Percentiles rank a stretch among this genome's conserved stretches.
These are phyloP conservation scores for Botrytis galanthina DNA, from an alignment of 2,329 filamentous ascomycete species.

Conservation along the genomic window DNA sequence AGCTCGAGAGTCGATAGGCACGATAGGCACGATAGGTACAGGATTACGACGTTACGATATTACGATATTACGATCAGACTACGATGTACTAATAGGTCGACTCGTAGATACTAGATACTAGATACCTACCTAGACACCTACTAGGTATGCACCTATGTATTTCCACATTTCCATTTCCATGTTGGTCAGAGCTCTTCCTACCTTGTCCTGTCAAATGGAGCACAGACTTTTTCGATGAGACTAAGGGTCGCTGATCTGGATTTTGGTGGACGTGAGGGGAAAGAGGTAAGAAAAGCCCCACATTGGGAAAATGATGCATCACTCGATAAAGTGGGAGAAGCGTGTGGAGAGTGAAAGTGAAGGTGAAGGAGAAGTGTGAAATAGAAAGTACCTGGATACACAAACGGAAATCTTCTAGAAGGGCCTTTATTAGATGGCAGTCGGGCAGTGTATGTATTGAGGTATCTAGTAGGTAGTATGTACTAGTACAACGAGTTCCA, in stretches of 20 bases:
- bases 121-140: no score
- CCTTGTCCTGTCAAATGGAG: background rate
- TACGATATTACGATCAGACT: background rate
- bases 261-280: background rate
- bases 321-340: background rate
- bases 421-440: background rate
- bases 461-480: background rate
- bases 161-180: background rate
- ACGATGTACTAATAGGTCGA: no score
- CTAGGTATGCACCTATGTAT: no score
- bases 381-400: background rate
- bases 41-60: background rate
- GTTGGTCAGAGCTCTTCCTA: background rate
- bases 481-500: background rate
- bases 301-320: background rate
- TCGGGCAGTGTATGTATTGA: background rate
- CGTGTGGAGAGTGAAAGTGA: background rate
- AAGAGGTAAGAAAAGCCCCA: background rate
- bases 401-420: slow-evolving; percentile 7
- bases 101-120: no score
- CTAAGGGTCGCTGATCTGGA: background rate
- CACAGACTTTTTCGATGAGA: background rate
- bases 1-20: background rate
- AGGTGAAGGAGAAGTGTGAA: background rate
- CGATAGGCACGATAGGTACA: no score